These are phyloP conservation scores for Calonectria multiphialidica DNA, from an alignment of 2,329 filamentous ascomycete genomes.

Conservation along the genomic window DNA sequence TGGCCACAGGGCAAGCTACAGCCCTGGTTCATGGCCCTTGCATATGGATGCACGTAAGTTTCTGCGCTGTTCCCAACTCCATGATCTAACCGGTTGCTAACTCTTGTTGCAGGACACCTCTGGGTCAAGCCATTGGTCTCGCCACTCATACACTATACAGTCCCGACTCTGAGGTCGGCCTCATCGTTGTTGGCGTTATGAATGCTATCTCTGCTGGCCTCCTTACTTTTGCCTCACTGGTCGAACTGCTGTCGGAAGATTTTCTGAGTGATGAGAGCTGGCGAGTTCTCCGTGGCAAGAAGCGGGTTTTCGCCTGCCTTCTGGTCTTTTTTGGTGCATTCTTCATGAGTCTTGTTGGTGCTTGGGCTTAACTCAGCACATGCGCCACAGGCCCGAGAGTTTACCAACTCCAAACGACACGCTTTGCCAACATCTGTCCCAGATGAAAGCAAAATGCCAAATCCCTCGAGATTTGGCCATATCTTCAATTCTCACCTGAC, in stretches of 20 bases:
- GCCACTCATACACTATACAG: conserved; percentile 78
- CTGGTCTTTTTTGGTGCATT: conserved; percentile 71
- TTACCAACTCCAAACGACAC: not conserved
- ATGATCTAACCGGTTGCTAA: conserved; percentile 18
- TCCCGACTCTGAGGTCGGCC: conserved; percentile 72
- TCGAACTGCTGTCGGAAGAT: conserved; percentile 79
- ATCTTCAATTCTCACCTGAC: not conserved
- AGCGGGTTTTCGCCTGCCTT: conserved; percentile 66
- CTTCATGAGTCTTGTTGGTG: conserved; percentile 73
- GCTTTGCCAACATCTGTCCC: not conserved
- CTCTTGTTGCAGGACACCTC: conserved; percentile 66
- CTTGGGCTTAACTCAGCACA: conserved; percentile 63
- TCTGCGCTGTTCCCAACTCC: not conserved
- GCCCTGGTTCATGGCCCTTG: conserved; percentile 69
- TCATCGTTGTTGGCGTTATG: conserved; percentile 80
- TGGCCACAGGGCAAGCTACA: conserved; percentile 55
- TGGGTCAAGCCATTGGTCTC: conserved; percentile 81
- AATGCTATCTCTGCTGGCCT: conserved; percentile 80
- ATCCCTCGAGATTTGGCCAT: not conserved
- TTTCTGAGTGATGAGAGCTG: conserved; percentile 76
- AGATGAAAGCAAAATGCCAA: not conserved
- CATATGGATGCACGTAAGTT: conserved; percentile 67
- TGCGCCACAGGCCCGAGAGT: not conserved
- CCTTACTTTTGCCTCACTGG: conserved; percentile 78
- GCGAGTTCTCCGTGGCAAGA: conserved; percentile 64